phyloP scores from a whole-genome alignment of 345 rosid genomes.

The Chamaenerion angustifolium region DNA sequence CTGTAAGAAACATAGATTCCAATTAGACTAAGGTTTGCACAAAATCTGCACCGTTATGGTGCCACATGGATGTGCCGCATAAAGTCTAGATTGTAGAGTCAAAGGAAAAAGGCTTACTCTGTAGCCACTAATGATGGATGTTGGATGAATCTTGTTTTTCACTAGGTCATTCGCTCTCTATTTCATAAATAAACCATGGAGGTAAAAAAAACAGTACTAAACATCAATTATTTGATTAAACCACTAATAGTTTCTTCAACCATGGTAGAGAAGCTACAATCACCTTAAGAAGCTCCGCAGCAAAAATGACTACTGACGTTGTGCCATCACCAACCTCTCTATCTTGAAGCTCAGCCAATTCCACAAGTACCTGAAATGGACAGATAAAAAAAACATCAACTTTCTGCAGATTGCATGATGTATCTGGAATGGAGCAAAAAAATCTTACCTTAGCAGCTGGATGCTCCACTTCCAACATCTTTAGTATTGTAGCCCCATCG shows the following conservation, averaged over 20 bases:
- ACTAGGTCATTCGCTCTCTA: conserved; percentile 96
- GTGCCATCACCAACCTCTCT: conserved; percentile 98
- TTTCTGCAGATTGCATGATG: neutral
- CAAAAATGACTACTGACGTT: conserved; percentile 85
- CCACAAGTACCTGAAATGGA: conserved; percentile 61
- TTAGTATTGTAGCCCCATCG: conserved; percentile 90
- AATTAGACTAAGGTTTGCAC: conserved; percentile 1
- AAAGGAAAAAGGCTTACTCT: conserved; percentile 33
- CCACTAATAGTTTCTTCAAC: neutral
- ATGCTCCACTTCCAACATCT: conserved; percentile 94
- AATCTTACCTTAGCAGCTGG: conserved; percentile 84
- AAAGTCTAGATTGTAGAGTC: neutral
- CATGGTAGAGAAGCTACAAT: neutral
- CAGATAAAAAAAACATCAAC: neutral
- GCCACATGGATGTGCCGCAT: neutral
- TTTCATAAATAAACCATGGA: conserved; percentile 7
- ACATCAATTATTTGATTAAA: neutral
- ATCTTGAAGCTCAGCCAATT: conserved; percentile 97
- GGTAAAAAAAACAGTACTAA: neutral
- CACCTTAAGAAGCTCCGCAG: conserved; percentile 84
- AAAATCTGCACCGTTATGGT: neutral
- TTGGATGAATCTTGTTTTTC: conserved; percentile 94
- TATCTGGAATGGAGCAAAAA: neutral
- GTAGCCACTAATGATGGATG: conserved; percentile 89
- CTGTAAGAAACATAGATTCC: conserved; percentile 19